Base-by-base conservation (phyloP, 345 rosid species). In the Anastatica hierochuntica region DNA sequence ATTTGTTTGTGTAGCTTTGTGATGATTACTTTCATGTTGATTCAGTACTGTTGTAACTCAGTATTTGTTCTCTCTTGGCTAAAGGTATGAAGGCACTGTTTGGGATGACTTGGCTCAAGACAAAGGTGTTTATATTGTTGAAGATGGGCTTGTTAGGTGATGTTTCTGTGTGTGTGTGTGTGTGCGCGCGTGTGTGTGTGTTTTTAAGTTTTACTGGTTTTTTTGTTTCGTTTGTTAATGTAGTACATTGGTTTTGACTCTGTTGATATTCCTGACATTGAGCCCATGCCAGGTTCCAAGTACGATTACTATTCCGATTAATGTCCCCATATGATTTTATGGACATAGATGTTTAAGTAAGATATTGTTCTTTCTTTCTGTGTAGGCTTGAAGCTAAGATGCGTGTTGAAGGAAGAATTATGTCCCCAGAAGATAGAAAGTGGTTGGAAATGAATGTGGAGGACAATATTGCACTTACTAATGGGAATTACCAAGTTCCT, bases 61-160 rank as follows among this genome's bases (percentile, higher is more conserved):
- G 16, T 19, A 10, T 56, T 2, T n/a, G n/a, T 43, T 7, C 3
- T 57, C 21, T 50, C 20, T 38, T 21, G 51, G 60, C 35, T 65
- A 12, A 58, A 89, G 97, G 74, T 85, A 90, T 43, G 95, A 90
- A 83, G 97, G 97, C 33, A 83, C 95, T n/a, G 77, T 90, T 16
- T 90, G 95, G 95, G 94, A 90, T 83, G 94, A 85, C 67, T 62
- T 78, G 78, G 97, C 97, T 73, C 90, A 79, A 62, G 97, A 94
- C 5, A 90, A 85, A 74, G 97, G 97, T 72, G 97, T 90, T 62
- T 86, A 83, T 44, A 70, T 79, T 27, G 94, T 86, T 36, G 94
- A 84, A 56, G 47, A 77, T 46, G 95, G 90, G 26, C 80, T 82
- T 17, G 86, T 90, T 63, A 90, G 95, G 95, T 86, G 49, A 13